Evolutionary conservation across 371 early-diverging fungal species (phyloP), one percentile per base, ranked within the genome.

Genomic region (Blakeslea trispora): DNA sequence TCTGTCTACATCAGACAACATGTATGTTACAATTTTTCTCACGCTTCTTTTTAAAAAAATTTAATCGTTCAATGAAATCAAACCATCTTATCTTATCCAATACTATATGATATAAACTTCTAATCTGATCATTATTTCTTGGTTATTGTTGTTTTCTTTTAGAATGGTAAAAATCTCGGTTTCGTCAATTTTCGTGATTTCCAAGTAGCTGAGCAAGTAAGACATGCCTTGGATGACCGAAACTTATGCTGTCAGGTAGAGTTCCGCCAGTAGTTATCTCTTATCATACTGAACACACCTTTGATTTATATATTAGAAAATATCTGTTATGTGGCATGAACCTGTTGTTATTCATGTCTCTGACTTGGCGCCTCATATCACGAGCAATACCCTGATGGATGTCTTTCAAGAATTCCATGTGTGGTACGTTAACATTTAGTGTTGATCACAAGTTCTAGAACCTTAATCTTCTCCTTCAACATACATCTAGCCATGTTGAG

Each of bases 401-500:
- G 91, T 91, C 2, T 95, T 95, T 58, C 59, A 69, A 23, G 76
- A 68, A 23, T 94, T 86, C 64, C 85, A 87, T 19, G 81, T 93
- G 83, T 87, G 86, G 89, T 90, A 81, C 61, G 87, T 79, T 24
- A 42, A 18, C n/a, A 41, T 11, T 7, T 28, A 58, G 4, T 9
- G 23, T 39, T 28, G 3, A 7, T 28, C 28, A 28, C 28, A 28
- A 28, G 28, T 28, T 28, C 28, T 28, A 28, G 28, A 28, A 28
- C 28, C 28, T 7, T 15, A 28, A 14, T 34, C 9, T 22, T 19
- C 11, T 28, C 40, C 28, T 28, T 43, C 55, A 11, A 15, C n/a
- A n/a, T n/a, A n/a, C n/a, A n/a, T n/a, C n/a, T 66, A 91, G 91
- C 24, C 86, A 92, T 53, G 91, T 92, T 31, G 85, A 91, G 40